Evolutionary conservation across 129 eudicot genomes (phyloP).

Genomic region (Sambucus nigra): DNA sequence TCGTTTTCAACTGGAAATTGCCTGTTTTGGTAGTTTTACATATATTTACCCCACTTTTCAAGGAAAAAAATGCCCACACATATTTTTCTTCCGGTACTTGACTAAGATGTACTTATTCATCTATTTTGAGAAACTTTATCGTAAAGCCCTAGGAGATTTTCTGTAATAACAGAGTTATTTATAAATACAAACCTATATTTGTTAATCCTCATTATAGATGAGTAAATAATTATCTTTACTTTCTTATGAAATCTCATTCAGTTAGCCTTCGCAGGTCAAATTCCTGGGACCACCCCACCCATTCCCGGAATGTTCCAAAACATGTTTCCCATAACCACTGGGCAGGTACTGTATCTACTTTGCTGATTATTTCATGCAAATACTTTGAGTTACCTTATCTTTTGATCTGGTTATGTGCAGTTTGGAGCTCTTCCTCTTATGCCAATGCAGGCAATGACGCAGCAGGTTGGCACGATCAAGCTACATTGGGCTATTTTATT

Average conservation of each 20-base stretch:
- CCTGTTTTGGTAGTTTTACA: conserved; percentile 64
- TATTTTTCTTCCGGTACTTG: conserved; percentile 25
- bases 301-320: conserved; percentile 80
- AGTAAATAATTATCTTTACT: neutral
- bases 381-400: neutral
- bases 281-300: conserved; percentile 50
- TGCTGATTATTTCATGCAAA: too few species aligned
- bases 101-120: conserved; percentile 15
- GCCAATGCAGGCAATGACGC: conserved; percentile 99
- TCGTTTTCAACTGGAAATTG: conserved; percentile 84
- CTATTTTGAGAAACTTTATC: neutral
- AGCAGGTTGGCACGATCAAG: conserved; percentile 53
- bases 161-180: neutral
- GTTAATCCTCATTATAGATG: conserved; percentile 7
- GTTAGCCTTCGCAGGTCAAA: conserved; percentile 44
- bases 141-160: conserved; percentile 12
- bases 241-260: conserved; percentile 20
- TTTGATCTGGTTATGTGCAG: conserved; percentile 24
- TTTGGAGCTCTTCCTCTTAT: conserved; percentile 82
- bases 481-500: neutral
- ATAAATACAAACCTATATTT: conserved; percentile 14
- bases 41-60: too few species aligned
- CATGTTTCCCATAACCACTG: conserved; percentile 59
- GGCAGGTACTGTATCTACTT: conserved; percentile 48
- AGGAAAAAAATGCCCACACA: too few species aligned